Base-by-base conservation (phyloP, 768 basidiomycete species). In the Termitomyces sp. region DNA sequence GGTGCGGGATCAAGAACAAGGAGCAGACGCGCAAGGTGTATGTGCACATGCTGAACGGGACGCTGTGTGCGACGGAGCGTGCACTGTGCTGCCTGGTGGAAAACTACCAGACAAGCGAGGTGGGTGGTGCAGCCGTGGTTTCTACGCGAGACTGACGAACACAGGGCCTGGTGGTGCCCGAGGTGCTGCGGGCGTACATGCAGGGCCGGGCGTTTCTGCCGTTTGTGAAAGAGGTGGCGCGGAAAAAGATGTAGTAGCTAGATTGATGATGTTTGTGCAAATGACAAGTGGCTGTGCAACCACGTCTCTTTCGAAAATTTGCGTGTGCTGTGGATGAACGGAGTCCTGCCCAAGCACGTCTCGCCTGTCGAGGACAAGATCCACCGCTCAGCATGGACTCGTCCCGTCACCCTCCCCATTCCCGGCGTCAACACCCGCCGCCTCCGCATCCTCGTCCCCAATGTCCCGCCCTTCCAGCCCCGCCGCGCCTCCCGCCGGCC, bases 41-140 rank as follows among this genome's bases (percentile, higher is more conserved):
- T 74, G 95, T 97, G 5, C 97, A 99, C 78, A 99, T 99, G 97
- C 76, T 99, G 68, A 99, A 99, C 72, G 96, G 94, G 37, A 99
- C 97, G 3, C 81, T 99, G 47, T 97, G 95, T 66, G 97, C 97
- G 1, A 98, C 97, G 1, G 93, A 96, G 75, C 91, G 97, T 41
- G 93, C 97, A 1, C 78, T 98, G 20, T 98, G 96, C 74, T 98
- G 97, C 73, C 67, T 99, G 58, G 95, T 94, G n/a, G 97, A 99
- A 76, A 98, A 98, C 73, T 94, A 96, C 71, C 97, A 99, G 76
- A 98, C 95, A 0, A 81, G 90, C 0, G 94, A 97, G 52, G 95
- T 96, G 67, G 58, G 87, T 78, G 54, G 16, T 9, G 33, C 20
- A 49, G 48, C 11, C 18, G n/a, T 30, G 20, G 56, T n/a, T n/a